Conservation (phyloP, 176 grass and related monocot genomes). For the Carex pumila region DNA sequence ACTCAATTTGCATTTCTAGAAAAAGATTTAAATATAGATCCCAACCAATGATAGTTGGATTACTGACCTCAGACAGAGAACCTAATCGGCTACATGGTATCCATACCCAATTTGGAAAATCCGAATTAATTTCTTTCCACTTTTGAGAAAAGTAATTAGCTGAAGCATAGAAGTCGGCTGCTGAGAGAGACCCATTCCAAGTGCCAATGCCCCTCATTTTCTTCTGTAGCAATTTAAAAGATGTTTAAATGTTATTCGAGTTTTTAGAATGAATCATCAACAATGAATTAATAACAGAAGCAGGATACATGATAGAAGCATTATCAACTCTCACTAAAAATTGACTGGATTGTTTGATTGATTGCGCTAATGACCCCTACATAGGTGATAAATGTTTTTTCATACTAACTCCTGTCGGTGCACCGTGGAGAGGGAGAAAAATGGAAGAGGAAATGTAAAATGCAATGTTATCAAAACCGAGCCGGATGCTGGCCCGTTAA, state of each 20-base stretch:
- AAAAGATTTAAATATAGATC: background rate
- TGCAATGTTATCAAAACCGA: background rate
- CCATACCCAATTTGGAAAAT: conserved; percentile 70
- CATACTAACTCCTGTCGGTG: background rate
- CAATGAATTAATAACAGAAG: background rate
- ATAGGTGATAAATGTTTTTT: background rate
- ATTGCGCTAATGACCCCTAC: background rate
- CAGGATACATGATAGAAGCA: background rate
- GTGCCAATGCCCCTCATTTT: conserved; percentile 32
- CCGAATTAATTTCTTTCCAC: conserved; percentile 48
- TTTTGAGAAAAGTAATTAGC: conserved; percentile 35
- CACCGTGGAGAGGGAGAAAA: too few relatives aligned
- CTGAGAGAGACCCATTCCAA: conserved; percentile 42
- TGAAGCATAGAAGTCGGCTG: conserved; percentile 43
- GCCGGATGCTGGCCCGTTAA: background rate
- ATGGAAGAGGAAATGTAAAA: too few relatives aligned
- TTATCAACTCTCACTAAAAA: background rate
- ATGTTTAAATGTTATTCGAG: background rate
- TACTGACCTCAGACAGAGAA: conserved; percentile 25
- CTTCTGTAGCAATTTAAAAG: background rate
- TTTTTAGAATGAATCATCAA: too few relatives aligned
- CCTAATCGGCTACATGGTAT: conserved; percentile 37
- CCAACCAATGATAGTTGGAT: background rate
- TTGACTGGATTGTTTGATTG: background rate
- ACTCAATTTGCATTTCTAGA: background rate